These are phyloP conservation scores for Suillus placidus DNA, from an alignment of 768 basidiomycete species.

Conservation along the genomic window DNA sequence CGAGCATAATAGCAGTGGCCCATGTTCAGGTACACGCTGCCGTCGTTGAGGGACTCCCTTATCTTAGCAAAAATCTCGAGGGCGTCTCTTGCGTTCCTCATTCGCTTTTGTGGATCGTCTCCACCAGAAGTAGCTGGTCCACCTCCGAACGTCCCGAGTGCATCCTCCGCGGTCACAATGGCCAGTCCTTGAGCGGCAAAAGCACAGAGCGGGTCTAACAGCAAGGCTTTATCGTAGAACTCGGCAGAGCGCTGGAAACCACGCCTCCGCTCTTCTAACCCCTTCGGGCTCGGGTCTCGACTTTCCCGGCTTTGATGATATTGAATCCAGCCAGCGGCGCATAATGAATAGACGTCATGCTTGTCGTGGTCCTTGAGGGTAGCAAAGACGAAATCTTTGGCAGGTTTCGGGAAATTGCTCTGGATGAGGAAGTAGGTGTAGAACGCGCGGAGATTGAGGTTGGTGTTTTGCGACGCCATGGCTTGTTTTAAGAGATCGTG, in stretches of 20 bases:
- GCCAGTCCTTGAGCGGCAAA: conserved; percentile 95
- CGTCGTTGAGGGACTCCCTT: conserved; percentile 79
- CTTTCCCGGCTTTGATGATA: conserved; percentile 87
- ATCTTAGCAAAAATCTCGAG: conserved; percentile 89
- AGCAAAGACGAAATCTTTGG: conserved; percentile 87
- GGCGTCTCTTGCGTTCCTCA: conserved; percentile 83
- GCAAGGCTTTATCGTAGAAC: conserved; percentile 90
- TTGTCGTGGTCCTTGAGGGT: conserved; percentile 86
- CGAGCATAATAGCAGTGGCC: conserved; percentile 93
- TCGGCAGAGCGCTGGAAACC: conserved; percentile 85
- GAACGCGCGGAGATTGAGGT: conserved; percentile 88
- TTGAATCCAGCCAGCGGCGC: conserved; percentile 84
- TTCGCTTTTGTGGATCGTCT: conserved; percentile 68
- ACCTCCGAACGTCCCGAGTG: conserved; percentile 68
- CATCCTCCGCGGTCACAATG: conserved; percentile 92
- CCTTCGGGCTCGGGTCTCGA: conserved; percentile 60
- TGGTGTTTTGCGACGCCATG: conserved; percentile 71
- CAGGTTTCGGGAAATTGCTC: conserved; percentile 65
- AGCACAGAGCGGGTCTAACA: conserved; percentile 81
- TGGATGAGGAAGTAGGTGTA: conserved; percentile 93
- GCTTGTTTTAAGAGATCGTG: conserved; percentile 91
- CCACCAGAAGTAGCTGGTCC: conserved; percentile 46
- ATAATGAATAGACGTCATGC: conserved; percentile 89
- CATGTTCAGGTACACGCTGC: conserved; percentile 93
- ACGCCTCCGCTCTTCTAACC: conserved; percentile 63